Percentiles rank a stretch among this genome's conserved stretches.
Evolutionary conservation across 805 yeast species (phyloP).

Genomic region (Metschnikowia anglica): DNA sequence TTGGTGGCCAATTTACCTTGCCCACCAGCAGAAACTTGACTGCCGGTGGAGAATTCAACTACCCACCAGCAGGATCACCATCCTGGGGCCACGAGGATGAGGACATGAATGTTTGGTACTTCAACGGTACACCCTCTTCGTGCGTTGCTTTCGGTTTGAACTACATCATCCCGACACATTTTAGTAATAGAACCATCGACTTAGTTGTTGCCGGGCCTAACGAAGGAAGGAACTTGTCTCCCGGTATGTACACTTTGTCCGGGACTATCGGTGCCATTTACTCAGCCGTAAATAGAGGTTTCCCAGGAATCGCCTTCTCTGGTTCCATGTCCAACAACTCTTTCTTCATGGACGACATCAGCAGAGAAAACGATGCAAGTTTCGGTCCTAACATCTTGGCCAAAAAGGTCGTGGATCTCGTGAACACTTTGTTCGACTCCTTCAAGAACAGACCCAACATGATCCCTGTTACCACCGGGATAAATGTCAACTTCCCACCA

Average conservation of each 20-base stretch:
- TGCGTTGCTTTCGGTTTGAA: slow-evolving; percentile 30
- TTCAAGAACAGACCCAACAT: slow-evolving; percentile 17
- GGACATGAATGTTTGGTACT: slow-evolving; percentile 34
- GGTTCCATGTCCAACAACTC: slow-evolving; percentile 29
- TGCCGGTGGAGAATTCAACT: slow-evolving; percentile 48
- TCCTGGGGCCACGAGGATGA: slow-evolving; percentile 53
- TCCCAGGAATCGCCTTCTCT: slow-evolving; percentile 29
- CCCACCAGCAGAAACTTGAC: slow-evolving; percentile 41
- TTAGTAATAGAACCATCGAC: slow-evolving; percentile 24
- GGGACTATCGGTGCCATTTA: slow-evolving; percentile 31
- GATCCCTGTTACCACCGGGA: slow-evolving; percentile 25
- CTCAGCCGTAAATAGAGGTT: slow-evolving; percentile 27
- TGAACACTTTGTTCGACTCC: slow-evolving; percentile 20
- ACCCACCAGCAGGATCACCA: slow-evolving; percentile 49
- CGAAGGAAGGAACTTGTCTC: slow-evolving; percentile 31
- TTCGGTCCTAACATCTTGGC: slow-evolving; percentile 30
- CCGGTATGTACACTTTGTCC: slow-evolving; percentile 28
- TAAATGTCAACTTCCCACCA: slow-evolving; percentile 29
- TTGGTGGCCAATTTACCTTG: slow-evolving; percentile 46
- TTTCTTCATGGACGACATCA: slow-evolving; percentile 25
- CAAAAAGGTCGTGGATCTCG: slow-evolving; percentile 26
- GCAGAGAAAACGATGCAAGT: slow-evolving; percentile 19
- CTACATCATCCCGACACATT: slow-evolving; percentile 25
- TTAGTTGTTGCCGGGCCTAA: slow-evolving; percentile 31
- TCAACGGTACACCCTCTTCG: slow-evolving; percentile 30